Conservation (phyloP, 1,284 basidiomycete species). For the Gomphus sp. region DNA sequence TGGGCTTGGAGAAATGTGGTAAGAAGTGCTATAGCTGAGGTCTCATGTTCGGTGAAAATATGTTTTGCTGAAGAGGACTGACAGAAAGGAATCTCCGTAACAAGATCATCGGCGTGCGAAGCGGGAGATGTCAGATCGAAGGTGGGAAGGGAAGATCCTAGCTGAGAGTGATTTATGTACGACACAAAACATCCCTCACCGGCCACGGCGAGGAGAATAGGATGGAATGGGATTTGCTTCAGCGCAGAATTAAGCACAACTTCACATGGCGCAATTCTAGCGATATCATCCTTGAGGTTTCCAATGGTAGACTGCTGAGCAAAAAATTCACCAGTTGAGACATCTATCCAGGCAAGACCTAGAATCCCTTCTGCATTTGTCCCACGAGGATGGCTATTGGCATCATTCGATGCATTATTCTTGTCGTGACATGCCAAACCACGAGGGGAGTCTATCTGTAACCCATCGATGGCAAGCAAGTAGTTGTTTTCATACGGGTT, state of each 20-base stretch:
- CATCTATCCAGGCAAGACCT: slow-evolving; percentile 86
- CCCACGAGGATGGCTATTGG: background rate
- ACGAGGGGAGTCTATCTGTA: background rate
- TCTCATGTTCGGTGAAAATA: slow-evolving; percentile 34
- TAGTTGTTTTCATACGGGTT: slow-evolving; percentile 84
- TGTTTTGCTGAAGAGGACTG: background rate
- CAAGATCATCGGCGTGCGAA: slow-evolving; percentile 10
- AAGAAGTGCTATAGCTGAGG: slow-evolving; percentile 54
- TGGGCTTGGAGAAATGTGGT: slow-evolving; percentile 63
- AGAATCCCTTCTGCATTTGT: slow-evolving; percentile 14
- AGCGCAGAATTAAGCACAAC: slow-evolving; percentile 58
- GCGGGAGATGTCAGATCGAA: slow-evolving; percentile 9
- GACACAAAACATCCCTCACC: slow-evolving; percentile 49
- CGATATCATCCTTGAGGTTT: slow-evolving; percentile 73
- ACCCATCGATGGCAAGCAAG: slow-evolving; percentile 59
- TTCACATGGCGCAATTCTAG: slow-evolving; percentile 74
- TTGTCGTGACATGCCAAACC: slow-evolving; percentile 2
- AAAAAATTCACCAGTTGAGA: slow-evolving; percentile 93
- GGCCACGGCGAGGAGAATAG: slow-evolving; percentile 34
- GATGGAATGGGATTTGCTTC: slow-evolving; percentile 28
- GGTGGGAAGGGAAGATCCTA: background rate
- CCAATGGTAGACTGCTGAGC: slow-evolving; percentile 51
- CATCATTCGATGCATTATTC: slow-evolving; percentile 10
- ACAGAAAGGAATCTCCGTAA: slow-evolving; percentile 13
- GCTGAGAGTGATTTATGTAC: slow-evolving; percentile 20